These are phyloP conservation scores for Colletotrichum viniferum DNA, from an alignment of 2,329 filamentous ascomycete genomes.

Conservation along the genomic window DNA sequence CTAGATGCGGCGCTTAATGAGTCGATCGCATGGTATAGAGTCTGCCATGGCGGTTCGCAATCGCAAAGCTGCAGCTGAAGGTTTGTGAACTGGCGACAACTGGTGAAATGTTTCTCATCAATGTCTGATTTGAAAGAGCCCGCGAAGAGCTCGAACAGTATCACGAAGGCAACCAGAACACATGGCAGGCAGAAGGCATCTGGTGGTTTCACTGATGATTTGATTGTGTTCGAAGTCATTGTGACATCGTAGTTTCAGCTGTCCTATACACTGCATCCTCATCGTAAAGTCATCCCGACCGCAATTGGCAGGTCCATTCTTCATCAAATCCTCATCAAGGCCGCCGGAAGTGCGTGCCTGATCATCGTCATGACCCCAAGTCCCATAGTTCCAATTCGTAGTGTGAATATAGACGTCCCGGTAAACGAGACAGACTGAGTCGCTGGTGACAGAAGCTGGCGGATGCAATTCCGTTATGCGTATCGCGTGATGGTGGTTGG, in stretches of 20 bases:
- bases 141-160: no score
- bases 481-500: slow-evolving; percentile 9
- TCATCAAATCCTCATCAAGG: slow-evolving; percentile 14
- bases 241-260: slow-evolving; percentile 1
- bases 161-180: not conserved
- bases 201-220: slow-evolving; percentile 13
- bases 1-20: not conserved
- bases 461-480: not conserved
- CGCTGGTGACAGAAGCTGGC: slow-evolving; percentile 13
- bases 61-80: not conserved
- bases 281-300: slow-evolving; percentile 20
- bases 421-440: slow-evolving; percentile 16
- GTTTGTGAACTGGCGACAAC: not conserved
- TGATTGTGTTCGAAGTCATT: not conserved
- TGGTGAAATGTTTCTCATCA: no score
- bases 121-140: no score
- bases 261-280: slow-evolving; percentile 19
- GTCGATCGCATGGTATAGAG: not conserved
- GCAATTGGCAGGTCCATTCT: slow-evolving; percentile 13
- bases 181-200: no score
- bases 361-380: slow-evolving; percentile 19
- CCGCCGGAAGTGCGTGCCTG: not conserved
- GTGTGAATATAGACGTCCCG: slow-evolving; percentile 27
- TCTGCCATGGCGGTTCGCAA: not conserved
- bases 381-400: slow-evolving; percentile 19